Base-by-base conservation (phyloP, 2,329 filamentous ascomycete species). In the Penicillium polonicum region DNA sequence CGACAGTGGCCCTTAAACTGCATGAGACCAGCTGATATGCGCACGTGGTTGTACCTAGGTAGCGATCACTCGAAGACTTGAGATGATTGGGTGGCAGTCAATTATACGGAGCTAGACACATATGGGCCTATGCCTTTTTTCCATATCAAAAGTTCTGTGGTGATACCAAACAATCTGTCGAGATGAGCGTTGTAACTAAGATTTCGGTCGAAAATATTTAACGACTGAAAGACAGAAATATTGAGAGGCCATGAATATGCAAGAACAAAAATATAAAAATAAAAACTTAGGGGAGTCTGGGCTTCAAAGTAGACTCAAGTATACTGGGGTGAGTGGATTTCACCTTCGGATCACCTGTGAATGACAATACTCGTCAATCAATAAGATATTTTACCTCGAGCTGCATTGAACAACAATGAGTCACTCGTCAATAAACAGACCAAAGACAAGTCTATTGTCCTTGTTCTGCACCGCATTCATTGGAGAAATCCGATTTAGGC, bases 401-500 rank as follows among this genome's bases (percentile, higher is more conserved):
- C 51, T 53, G 45, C n/a, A 7, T 12, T 6, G 9, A 29, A 1
- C 2, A 27, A 29, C n/a, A 36, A 35, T 50, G 38, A 55, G 29
- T 55, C 52, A 50, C 2, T 51, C 23, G 4, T 21, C 19, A 33
- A 36, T 33, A 19, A 36, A 50, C 5, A 27, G 3, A 55, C 5
- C 21, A 4, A 42, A 29, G 9, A 43, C 38, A 50, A 55, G n/a
- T 27, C n/a, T 36, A 36, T 48, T 38, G 27, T 46, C 2, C 5
- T 49, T 35, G 42, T n/a, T 48, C 35, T 23, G n/a, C 27, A 6
- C 17, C 29, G 29, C 50, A 45, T 52, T 52, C 29, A 50, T 42
- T 46, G 48, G 42, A 46, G 43, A 21, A n/a, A 9, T 39, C 53
- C 52, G 52, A 51, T 36, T 59, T 46, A 65, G 61, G 60, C 55